A percentile compares a stretch with the other conserved stretches of the same genome.
These are phyloP conservation scores for Hypholoma sublateritium DNA, from an alignment of 768 basidiomycete species.

Conservation along the genomic window DNA sequence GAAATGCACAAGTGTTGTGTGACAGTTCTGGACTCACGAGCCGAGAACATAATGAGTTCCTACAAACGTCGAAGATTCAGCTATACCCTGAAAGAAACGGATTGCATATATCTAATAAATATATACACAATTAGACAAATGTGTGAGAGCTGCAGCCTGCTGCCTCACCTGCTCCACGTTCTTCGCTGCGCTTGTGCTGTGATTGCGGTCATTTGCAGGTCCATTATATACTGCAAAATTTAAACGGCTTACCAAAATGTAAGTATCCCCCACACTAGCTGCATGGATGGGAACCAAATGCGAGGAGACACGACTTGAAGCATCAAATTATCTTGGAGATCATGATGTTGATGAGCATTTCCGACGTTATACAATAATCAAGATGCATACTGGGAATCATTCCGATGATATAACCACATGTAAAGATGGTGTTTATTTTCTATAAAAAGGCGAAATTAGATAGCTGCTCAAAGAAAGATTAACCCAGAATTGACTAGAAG, in stretches of 20 bases:
- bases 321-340: conserved; percentile 53
- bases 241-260: conserved; percentile 55
- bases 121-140: background rate
- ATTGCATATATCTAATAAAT: conserved; percentile 58
- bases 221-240: background rate
- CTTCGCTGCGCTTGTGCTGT: conserved; percentile 54
- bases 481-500: background rate
- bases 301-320: conserved; percentile 62
- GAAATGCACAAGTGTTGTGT: background rate
- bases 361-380: background rate
- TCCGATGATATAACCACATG: conserved; percentile 74
- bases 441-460: conserved; percentile 20
- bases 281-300: conserved; percentile 66
- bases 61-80: conserved; percentile 76
- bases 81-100: conserved; percentile 71
- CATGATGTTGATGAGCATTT: background rate
- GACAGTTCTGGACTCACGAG: conserved; percentile 43
- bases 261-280: conserved; percentile 63
- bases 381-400: conserved; percentile 60
- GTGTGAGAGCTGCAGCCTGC: background rate
- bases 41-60: conserved; percentile 75
- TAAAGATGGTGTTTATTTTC: conserved; percentile 72
- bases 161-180: conserved; percentile 52
- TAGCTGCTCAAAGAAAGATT: background rate
- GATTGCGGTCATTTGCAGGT: background rate